Base-by-base conservation (phyloP, 1,139 yeast genomes). In the Saccharomyces pastorianus region DNA sequence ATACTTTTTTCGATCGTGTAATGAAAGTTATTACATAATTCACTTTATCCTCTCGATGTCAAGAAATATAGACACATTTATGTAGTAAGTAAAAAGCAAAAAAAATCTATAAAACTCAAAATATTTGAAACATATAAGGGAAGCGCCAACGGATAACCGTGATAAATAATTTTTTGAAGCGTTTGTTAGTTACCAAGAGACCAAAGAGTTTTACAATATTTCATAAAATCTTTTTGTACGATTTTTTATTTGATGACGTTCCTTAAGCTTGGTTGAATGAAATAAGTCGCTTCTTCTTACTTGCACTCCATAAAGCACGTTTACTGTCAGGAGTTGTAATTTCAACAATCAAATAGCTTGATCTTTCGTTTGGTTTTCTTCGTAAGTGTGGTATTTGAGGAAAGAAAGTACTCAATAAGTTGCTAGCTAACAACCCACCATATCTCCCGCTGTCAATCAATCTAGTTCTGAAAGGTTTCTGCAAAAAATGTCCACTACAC, bases 1-100 rank as follows among this genome's bases (percentile, higher is more conserved):
- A 85, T 55, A 79, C 84, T 1, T 72, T 90, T 68, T 90, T 90
- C 66, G 96, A 89, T 59, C 81, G 86, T 63, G 88, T 89, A 51
- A 76, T 87, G 73, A 82, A 77, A 62, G 80, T 83, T 27, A 76
- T 84, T 68, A 72, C 63, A 47, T 63, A 58, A 20, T 17, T 20
- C 23, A 20, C 3, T 20, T 20, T 20, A 20, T 20, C 23, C 23
- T 2, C 2, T 20, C 23, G 23, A 20, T 20, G 23, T 20, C 23
- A 20, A 20, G 23, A 20, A 20, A 38, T 17, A 38, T 38, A 38
- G 44, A 38, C 6, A 20, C 6, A 38, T 5, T 38, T 17, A 38
- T 38, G 1, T 29, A 29, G 32, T 6, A 29, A 29, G 13, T 29
- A 8, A 29, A 28, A 28, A 29, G 13, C 13, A 20, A 29, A 29